Evolutionary conservation across 495 filamentous ascomycete species (phyloP), one percentile per base, ranked within the genome.

Genomic region (Penicillium atrosanguineum): DNA sequence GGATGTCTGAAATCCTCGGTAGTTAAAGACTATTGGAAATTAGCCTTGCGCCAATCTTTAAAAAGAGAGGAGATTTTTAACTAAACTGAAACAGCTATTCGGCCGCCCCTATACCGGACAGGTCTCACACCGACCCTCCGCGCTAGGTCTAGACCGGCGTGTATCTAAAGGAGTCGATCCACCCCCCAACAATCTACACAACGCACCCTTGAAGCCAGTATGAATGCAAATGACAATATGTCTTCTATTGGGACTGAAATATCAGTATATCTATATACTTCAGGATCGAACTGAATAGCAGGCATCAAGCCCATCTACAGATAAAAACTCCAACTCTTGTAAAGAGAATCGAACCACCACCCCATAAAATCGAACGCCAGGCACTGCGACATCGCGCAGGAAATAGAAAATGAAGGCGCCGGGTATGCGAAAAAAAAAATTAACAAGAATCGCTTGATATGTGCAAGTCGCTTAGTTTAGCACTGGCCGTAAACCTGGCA

Each of bases 401-500:
- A 14, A 34, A 34, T 14, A 15, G 14, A 34, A 34, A 34, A 15
- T 12, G 31, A 14, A 14, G 31, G 9, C 14, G 31, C 3, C 12
- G 14, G 4, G 3, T 34, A 34, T 34, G 31, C 11, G 31, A 34
- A 34, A 34, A 31, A n/a, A n/a, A n/a, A n/a, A n/a, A n/a, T n/a
- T 23, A 23, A 23, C 23, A 23, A 23, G 23, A n/a, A n/a, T n/a
- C 23, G 6, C 11, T 34, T 8, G 11, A 34, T 34, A 34, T 34
- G 31, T 34, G 31, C 31, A 34, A 1, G 1, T 5, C 9, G 31
- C 4, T 14, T 14, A 14, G 9, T 8, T 70, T 47, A 77, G 55
- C 77, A 80, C 37, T 64, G 60, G 9, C 76, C 75, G 42, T 80
- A 80, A 7, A 80, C 77, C 39, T 75, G 66, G 38, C 77, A 80